Evolutionary conservation across 768 basidiomycete genomes (phyloP).

Genomic region (Trametes sanguinea): DNA sequence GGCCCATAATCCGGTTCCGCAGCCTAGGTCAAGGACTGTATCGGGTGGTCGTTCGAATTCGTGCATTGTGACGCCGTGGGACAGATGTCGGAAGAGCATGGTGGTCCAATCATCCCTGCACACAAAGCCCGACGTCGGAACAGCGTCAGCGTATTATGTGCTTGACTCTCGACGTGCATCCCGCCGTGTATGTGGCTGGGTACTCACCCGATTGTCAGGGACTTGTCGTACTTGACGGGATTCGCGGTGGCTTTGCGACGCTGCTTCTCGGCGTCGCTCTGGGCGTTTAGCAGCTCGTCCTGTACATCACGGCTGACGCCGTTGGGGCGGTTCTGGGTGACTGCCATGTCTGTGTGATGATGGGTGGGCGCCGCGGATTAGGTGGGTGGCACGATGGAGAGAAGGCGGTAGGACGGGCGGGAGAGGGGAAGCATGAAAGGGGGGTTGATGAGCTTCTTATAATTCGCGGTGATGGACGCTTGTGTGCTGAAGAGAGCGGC

Average conservation of each 20-base stretch:
- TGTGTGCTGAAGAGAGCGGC: too few species aligned
- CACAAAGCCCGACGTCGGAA: neutral
- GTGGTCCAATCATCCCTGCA: conserved; percentile 72
- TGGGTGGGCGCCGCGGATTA: neutral
- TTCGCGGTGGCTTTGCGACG: conserved; percentile 28
- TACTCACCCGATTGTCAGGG: conserved; percentile 57
- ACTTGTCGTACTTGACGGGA: conserved; percentile 51
- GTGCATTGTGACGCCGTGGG: conserved; percentile 54
- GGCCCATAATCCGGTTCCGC: conserved; percentile 71
- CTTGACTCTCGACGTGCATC: too few species aligned
- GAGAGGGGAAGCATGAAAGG: conserved; percentile 2
- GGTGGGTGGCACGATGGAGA: neutral
- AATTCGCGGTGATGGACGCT: neutral
- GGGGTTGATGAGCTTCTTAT: neutral
- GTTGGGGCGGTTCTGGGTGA: conserved; percentile 11
- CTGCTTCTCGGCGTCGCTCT: conserved; percentile 29
- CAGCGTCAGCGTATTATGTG: neutral
- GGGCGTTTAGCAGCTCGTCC: conserved; percentile 42
- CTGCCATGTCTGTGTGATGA: neutral
- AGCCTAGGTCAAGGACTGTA: conserved; percentile 67
- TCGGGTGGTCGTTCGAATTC: conserved; percentile 52
- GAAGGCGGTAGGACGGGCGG: neutral
- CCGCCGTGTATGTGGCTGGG: neutral
- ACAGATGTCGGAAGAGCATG: conserved; percentile 56
- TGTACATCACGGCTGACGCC: conserved; percentile 46